Percentiles rank a stretch among this genome's conserved stretches.
These are phyloP conservation scores for Pseudozyma sp. DNA, from an alignment of 1,284 basidiomycete genomes.

Conservation along the genomic window DNA sequence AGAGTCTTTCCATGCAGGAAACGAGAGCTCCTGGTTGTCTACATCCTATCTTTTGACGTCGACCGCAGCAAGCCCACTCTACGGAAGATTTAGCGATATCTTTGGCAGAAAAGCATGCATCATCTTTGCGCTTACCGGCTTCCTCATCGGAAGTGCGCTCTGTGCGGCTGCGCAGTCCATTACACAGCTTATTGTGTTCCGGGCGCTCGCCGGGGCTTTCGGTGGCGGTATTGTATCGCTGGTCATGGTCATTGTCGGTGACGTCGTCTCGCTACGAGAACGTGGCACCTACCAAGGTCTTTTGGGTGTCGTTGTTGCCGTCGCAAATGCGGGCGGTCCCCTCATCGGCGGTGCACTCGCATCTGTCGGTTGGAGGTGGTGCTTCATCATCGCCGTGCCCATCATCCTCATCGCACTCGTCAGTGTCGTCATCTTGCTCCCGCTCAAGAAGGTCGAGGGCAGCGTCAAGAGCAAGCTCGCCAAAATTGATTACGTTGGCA, in stretches of 20 bases:
- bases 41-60: constrained; percentile 70
- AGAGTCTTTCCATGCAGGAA: constrained; percentile 44
- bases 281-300: constrained; percentile 59
- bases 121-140: constrained; percentile 76
- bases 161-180: constrained; percentile 70
- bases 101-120: constrained; percentile 77
- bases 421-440: constrained; percentile 41
- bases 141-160: constrained; percentile 71
- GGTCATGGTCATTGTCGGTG: constrained; percentile 71
- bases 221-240: constrained; percentile 78
- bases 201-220: constrained; percentile 77
- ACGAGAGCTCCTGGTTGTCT: constrained; percentile 71
- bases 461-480: constrained; percentile 35
- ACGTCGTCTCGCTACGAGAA: constrained; percentile 54
- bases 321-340: constrained; percentile 54
- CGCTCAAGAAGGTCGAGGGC: constrained; percentile 52
- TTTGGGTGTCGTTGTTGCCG: constrained; percentile 51
- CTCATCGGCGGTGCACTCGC: constrained; percentile 56
- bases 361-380: constrained; percentile 38
- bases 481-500: constrained; percentile 48
- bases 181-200: constrained; percentile 79
- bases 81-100: constrained; percentile 75
- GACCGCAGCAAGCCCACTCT: constrained; percentile 68
- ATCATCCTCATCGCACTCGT: constrained; percentile 34
- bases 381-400: constrained; percentile 48